Evolutionary conservation across 2,329 filamentous ascomycete species (phyloP).

Genomic region (Alternaria incomplexa): DNA sequence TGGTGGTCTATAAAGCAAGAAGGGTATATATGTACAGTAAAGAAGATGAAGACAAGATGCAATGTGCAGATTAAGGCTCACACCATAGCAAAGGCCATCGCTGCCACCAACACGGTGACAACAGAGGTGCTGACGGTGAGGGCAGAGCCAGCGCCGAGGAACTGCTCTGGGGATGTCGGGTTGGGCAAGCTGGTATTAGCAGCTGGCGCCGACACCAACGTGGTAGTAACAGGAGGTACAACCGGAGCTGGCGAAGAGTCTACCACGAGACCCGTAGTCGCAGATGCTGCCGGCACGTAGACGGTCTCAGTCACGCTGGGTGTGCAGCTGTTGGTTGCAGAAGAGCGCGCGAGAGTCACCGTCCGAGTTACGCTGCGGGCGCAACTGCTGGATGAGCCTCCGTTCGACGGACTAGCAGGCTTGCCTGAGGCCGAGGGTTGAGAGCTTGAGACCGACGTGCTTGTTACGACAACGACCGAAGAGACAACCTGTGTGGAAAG

Average conservation of each 20-base stretch:
- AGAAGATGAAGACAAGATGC: constrained; percentile 15
- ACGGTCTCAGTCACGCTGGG: constrained; percentile 34
- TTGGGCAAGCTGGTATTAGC: constrained; percentile 29
- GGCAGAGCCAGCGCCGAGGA: constrained; percentile 24
- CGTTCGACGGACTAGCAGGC: constrained; percentile 18
- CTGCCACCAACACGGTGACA: constrained; percentile 25
- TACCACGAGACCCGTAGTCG: constrained; percentile 1
- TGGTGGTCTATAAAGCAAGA: constrained; percentile 8
- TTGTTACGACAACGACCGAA: constrained; percentile 4
- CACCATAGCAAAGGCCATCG: constrained; percentile 26
- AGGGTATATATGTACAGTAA: constrained; percentile 11
- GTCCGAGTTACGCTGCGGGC: constrained; percentile 3
- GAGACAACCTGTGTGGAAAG: not conserved
- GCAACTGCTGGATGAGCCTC: constrained; percentile 16
- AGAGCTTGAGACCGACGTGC: constrained; percentile 1
- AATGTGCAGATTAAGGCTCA: constrained; percentile 15
- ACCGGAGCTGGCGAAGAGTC: constrained; percentile 9
- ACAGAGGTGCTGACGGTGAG: constrained; percentile 26
- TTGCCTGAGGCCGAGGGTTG: constrained; percentile 12
- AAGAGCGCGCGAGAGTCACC: not conserved
- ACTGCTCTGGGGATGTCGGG: constrained; percentile 23
- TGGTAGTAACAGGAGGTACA: constrained; percentile 18
- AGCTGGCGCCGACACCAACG: constrained; percentile 24
- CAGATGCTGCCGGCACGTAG: constrained; percentile 27
- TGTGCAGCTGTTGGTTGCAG: constrained; percentile 13